Conservation (phyloP, 345 rosid genomes). For the Boechera divaricarpa region DNA sequence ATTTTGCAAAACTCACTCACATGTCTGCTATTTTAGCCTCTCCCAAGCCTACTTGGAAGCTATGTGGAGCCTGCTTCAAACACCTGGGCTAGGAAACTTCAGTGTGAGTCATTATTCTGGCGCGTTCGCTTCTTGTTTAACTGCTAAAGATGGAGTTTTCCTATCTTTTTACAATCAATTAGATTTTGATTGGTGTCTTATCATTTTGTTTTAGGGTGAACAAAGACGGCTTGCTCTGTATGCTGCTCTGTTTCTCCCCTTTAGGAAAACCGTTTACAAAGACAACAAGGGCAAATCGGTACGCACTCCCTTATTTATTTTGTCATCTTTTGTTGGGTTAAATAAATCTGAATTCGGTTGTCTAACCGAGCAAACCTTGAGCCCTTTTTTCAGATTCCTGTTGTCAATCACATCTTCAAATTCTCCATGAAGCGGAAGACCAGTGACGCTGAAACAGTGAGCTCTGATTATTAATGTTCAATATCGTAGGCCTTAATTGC, state of each 20-base stretch:
- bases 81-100: conserved; percentile 57
- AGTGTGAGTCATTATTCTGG: conserved; percentile 55
- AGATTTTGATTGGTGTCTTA: conserved; percentile 31
- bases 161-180: neutral
- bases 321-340: conserved; percentile 25
- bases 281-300: conserved; percentile 81
- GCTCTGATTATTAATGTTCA: conserved; percentile 36
- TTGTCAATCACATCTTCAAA: conserved; percentile 71
- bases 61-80: conserved; percentile 66
- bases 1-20: conserved; percentile 26
- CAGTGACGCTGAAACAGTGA: conserved; percentile 79
- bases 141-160: conserved; percentile 20
- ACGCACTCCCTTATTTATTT: conserved; percentile 19
- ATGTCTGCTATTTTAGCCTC: conserved; percentile 50
- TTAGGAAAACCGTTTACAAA: conserved; percentile 56
- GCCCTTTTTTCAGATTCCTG: conserved; percentile 56
- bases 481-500: conserved; percentile 9
- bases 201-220: conserved; percentile 64
- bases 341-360: conserved; percentile 11
- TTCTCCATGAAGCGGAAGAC: conserved; percentile 83
- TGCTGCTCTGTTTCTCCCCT: conserved; percentile 86
- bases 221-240: conserved; percentile 74
- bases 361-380: neutral
- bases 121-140: neutral
- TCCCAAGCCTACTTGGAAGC: conserved; percentile 72